Percentiles rank a stretch among this genome's conserved stretches.
phyloP scores from a whole-genome alignment of 2,329 filamentous ascomycete genomes.

The Xylariaceae sp. region DNA sequence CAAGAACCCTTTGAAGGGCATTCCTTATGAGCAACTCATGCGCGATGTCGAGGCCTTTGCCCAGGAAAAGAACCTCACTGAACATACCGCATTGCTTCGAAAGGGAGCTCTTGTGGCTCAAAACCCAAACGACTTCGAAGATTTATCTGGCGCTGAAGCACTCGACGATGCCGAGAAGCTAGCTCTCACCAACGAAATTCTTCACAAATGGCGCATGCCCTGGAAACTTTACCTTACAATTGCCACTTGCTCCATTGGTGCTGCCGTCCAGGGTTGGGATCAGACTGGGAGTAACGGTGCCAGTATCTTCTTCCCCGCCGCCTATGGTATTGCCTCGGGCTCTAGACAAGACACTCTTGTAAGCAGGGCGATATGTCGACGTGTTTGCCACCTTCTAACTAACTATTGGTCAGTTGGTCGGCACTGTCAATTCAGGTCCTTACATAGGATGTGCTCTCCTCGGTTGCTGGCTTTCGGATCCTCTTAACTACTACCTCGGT shows the following conservation, averaged over 20 bases:
- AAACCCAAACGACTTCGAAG: slow-evolving; percentile 59
- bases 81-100: slow-evolving; percentile 54
- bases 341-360: slow-evolving; percentile 24
- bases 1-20: slow-evolving; percentile 43
- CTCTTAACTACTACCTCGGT: slow-evolving; percentile 57
- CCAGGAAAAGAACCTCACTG: slow-evolving; percentile 50
- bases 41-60: slow-evolving; percentile 58
- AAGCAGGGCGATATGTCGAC: slow-evolving; percentile 23
- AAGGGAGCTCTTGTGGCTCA: slow-evolving; percentile 73
- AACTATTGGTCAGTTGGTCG: slow-evolving; percentile 39
- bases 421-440: slow-evolving; percentile 50
- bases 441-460: slow-evolving; percentile 42
- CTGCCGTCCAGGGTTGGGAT: slow-evolving; percentile 68
- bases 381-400: not conserved
- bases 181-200: slow-evolving; percentile 55
- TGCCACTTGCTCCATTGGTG: slow-evolving; percentile 62
- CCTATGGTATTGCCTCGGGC: slow-evolving; percentile 43
- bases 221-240: slow-evolving; percentile 62
- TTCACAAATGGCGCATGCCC: slow-evolving; percentile 66
- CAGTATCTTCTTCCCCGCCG: slow-evolving; percentile 55
- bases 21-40: slow-evolving; percentile 50
- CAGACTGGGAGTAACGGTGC: slow-evolving; percentile 62
- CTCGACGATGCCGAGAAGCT: slow-evolving; percentile 48
- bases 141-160: too few species aligned
- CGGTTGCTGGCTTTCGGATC: slow-evolving; percentile 57